A percentile compares a stretch with the other conserved stretches of the same genome.
Evolutionary conservation across 805 yeast genomes (phyloP).

Genomic region (Metschnikowia aberdeeniae): DNA sequence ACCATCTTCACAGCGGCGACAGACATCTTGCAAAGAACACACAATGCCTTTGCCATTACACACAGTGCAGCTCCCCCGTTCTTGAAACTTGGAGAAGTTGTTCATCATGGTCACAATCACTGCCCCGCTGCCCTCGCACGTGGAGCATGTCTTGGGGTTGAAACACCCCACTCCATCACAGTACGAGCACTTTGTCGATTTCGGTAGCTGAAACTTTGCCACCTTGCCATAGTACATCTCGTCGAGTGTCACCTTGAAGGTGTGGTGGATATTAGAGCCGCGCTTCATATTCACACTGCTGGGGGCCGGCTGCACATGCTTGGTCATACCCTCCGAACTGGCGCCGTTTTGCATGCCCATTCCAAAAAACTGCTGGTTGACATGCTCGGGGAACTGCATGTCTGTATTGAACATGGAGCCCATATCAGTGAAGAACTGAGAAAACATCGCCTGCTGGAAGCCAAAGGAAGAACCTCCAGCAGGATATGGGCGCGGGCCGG

Average conservation of each 20-base stretch:
- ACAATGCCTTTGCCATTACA: conserved; percentile 36
- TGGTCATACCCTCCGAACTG: background rate
- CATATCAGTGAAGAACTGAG: conserved; percentile 35
- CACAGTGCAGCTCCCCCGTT: conserved; percentile 27
- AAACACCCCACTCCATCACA: conserved; percentile 55
- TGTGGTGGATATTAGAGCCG: conserved; percentile 49
- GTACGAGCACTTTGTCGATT: conserved; percentile 42
- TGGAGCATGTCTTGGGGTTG: conserved; percentile 31
- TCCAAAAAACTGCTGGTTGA: conserved; percentile 5
- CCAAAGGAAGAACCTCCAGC: conserved; percentile 8
- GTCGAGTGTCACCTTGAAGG: conserved; percentile 46
- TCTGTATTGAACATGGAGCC: conserved; percentile 22
- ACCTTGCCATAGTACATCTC: conserved; percentile 59
- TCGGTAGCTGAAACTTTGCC: conserved; percentile 51
- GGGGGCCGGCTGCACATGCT: conserved; percentile 8
- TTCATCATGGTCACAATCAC: conserved; percentile 44
- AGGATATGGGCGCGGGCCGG: background rate
- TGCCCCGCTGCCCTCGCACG: conserved; percentile 43
- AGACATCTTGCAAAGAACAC: conserved; percentile 20
- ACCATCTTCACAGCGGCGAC: conserved; percentile 32
- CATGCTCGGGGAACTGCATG: conserved; percentile 2
- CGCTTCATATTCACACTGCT: conserved; percentile 2
- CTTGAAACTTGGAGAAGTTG: conserved; percentile 37
- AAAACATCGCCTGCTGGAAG: conserved; percentile 22
- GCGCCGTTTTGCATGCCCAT: conserved; percentile 2